Conservation (phyloP, 129 eudicot genomes). For the Flaveria trinervia region DNA sequence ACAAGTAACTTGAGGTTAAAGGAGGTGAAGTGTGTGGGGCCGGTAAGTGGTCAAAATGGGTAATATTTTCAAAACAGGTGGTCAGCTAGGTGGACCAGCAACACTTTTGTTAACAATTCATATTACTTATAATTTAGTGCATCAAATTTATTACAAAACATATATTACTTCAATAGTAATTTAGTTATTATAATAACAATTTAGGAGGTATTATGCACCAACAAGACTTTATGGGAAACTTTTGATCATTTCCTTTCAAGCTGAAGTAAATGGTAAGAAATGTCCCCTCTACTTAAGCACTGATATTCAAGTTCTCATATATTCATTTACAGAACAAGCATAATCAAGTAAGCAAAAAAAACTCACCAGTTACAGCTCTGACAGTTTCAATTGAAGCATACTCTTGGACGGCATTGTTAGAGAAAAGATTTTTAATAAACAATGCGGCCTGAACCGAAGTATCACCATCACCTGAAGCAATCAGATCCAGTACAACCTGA, state of each 20-base stretch:
- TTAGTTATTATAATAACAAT: background rate
- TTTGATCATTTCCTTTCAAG: constrained; percentile 2
- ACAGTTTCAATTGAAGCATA: constrained; percentile 99
- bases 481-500: constrained; percentile 88
- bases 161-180: background rate
- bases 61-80: background rate
- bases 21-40: background rate
- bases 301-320: constrained; percentile 14
- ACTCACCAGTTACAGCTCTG: constrained; percentile 92
- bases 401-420: constrained; percentile 94
- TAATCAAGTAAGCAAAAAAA: constrained; percentile 8
- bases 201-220: background rate
- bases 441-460: constrained; percentile 97
- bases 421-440: constrained; percentile 89
- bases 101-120: background rate
- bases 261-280: background rate
- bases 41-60: background rate
- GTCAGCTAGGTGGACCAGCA: background rate
- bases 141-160: background rate
- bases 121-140: background rate
- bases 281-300: background rate
- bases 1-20: background rate
- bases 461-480: constrained; percentile 84
- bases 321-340: constrained; percentile 10
- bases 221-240: background rate